A percentile compares a stretch with the other conserved stretches of the same genome.
Evolutionary conservation across 108 stramenopile species (phyloP).

Genomic region (Skeletonema costatum): DNA sequence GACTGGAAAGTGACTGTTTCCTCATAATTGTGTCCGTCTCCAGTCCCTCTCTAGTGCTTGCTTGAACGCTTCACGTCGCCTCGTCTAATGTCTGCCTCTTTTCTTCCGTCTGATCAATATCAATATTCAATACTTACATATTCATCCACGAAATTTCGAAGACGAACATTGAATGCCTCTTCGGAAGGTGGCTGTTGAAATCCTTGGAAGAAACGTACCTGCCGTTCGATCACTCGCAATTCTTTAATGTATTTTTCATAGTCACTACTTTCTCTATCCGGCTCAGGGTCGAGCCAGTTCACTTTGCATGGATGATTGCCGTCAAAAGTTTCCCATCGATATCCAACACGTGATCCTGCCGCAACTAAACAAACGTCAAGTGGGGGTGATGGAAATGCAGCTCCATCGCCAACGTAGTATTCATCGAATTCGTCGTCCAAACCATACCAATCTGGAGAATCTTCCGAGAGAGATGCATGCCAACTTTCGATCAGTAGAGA

Average conservation of each 20-base stretch:
- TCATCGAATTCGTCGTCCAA: not conserved
- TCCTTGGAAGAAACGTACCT: not conserved
- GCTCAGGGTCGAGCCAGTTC: not conserved
- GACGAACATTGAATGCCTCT: not conserved
- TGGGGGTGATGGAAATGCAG: not conserved
- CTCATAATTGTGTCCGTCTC: no score
- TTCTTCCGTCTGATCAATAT: no score
- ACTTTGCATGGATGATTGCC: not conserved
- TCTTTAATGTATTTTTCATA: not conserved
- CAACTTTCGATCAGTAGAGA: not conserved
- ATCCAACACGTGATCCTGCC: not conserved
- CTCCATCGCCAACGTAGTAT: no score
- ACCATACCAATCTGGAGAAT: not conserved
- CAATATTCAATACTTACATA: no score
- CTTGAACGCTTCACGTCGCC: no score
- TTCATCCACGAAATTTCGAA: not conserved
- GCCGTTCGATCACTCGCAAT: not conserved
- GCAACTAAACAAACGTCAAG: not conserved
- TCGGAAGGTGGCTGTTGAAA: not conserved
- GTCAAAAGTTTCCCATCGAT: not conserved
- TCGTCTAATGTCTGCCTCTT: no score
- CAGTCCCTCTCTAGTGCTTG: no score
- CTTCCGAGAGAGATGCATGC: not conserved
- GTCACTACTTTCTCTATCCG: not conserved
- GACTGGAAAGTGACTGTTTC: no score